Conservation (phyloP, 148 eudicot genomes). For the Gaultheria prostrata region DNA sequence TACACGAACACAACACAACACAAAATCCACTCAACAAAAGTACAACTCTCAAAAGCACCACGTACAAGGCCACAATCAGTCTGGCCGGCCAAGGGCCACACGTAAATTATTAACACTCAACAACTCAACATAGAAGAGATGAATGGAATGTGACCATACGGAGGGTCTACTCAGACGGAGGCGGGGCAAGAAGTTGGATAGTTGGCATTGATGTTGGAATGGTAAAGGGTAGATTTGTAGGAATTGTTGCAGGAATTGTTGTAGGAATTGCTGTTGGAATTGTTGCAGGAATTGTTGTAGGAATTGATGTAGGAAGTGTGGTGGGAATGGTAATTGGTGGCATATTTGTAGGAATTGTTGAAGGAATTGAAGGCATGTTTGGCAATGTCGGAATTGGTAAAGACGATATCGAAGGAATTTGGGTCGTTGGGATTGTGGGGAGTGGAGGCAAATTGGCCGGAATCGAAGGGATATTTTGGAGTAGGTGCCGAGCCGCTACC, state of each 20-base stretch:
- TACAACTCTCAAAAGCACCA: neutral
- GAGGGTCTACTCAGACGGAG: neutral
- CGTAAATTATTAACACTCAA: neutral
- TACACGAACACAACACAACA: too few species aligned
- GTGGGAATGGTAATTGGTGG: neutral
- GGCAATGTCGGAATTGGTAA: neutral
- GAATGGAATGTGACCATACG: neutral
- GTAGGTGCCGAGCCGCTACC: neutral
- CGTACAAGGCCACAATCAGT: neutral
- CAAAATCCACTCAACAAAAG: too few species aligned
- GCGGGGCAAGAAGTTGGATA: neutral
- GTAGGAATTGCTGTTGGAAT: too few species aligned
- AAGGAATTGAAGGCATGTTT: neutral
- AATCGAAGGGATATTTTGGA: neutral
- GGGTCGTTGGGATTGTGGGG: neutral
- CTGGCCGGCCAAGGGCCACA: neutral
- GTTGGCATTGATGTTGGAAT: too few species aligned
- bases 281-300: too few species aligned
- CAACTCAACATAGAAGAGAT: neutral
- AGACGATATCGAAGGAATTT: neutral
- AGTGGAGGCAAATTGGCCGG: neutral
- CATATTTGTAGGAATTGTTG: neutral
- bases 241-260: too few species aligned
- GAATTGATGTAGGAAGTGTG: neutral
- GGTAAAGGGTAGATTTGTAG: too few species aligned